Conservation (phyloP, 176 grass and related monocot species). For the sorghum (Sorghum bicolor) region DNA sequence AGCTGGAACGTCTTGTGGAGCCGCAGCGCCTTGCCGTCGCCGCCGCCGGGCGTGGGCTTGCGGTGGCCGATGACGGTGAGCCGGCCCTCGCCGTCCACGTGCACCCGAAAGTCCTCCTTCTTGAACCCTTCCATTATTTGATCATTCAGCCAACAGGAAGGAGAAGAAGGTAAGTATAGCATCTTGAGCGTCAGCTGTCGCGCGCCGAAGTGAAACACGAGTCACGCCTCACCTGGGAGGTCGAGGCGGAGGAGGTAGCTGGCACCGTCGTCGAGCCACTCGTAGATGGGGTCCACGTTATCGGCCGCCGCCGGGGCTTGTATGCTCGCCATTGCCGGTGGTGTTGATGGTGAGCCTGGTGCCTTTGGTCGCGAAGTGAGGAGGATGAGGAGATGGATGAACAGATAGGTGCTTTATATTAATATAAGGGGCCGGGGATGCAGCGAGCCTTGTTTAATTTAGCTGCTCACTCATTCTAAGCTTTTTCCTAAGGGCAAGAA, state of each 20-base stretch:
- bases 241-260: constrained; percentile 39
- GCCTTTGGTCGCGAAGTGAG: background rate
- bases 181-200: background rate
- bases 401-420: background rate
- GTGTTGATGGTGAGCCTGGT: background rate
- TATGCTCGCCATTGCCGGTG: constrained; percentile 14
- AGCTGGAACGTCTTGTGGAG: constrained; percentile 47
- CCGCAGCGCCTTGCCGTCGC: background rate
- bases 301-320: constrained; percentile 6
- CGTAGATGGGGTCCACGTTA: constrained; percentile 27
- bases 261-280: constrained; percentile 34
- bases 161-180: background rate
- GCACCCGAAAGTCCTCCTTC: constrained; percentile 47
- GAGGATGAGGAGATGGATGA: background rate
- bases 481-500: constrained; percentile 52
- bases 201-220: too few species aligned
- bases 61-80: constrained; percentile 37
- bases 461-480: constrained; percentile 50
- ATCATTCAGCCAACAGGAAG: background rate
- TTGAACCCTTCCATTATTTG: constrained; percentile 42
- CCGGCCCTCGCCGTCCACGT: constrained; percentile 39
- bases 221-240: constrained; percentile 36
- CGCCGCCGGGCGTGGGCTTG: background rate
- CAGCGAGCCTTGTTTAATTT: background rate
- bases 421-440: background rate